These are phyloP conservation scores for Phytophthora melonis DNA, from an alignment of 352 stramenopile species.

Conservation along the genomic window DNA sequence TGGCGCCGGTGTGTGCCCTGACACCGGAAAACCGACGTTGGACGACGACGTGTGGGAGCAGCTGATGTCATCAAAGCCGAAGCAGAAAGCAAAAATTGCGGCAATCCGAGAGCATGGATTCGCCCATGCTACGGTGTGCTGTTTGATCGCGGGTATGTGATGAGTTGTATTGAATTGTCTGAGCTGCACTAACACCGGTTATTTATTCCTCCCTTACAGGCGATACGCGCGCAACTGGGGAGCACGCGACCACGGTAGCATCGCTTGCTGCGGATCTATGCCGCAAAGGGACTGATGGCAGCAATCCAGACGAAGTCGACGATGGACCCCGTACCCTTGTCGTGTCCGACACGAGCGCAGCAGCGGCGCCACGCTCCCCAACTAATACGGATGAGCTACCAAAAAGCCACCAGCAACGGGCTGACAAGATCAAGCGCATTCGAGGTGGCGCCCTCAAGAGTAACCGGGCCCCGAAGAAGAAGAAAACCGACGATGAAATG, in stretches of 20 bases:
- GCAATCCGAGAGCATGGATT: background rate
- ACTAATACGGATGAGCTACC: background rate
- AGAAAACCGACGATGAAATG: background rate
- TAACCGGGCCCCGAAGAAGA: background rate
- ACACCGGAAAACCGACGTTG: slow-evolving; percentile 8
- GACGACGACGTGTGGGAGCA: slow-evolving; percentile 12
- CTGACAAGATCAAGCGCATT: background rate
- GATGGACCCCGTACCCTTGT: background rate
- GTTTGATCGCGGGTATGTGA: background rate
- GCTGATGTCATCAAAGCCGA: slow-evolving; percentile 1
- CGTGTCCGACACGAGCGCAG: background rate
- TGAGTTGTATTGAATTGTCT: background rate
- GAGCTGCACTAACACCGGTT: background rate
- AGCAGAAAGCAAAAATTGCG: slow-evolving; percentile 7
- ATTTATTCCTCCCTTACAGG: background rate
- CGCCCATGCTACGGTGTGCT: background rate
- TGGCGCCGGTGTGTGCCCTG: slow-evolving; percentile 5
- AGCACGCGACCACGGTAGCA: background rate
- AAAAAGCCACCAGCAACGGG: background rate
- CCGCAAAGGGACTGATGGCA: background rate
- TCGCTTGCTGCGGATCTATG: background rate
- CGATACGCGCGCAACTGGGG: background rate
- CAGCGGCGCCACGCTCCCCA: background rate
- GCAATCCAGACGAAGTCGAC: background rate
- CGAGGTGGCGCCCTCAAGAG: background rate